These are phyloP conservation scores for Phytophthora vignae DNA, from an alignment of 352 stramenopile species.

Conservation along the genomic window DNA sequence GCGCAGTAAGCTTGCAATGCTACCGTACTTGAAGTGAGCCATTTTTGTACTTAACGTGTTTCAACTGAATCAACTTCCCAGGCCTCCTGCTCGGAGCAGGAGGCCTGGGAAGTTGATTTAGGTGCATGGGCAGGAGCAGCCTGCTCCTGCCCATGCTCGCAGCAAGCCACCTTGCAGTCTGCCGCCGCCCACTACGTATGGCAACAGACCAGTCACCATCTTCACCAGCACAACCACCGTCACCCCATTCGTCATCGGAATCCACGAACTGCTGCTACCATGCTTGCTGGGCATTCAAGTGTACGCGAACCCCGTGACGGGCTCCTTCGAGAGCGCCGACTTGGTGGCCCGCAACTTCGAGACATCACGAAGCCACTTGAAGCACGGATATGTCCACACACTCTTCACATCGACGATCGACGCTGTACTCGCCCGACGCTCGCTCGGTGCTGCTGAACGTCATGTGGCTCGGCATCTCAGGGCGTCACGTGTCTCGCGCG, in stretches of 20 bases:
- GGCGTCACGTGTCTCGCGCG: conserved; percentile 27
- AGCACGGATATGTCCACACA: conserved; percentile 6
- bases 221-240: conserved; percentile 2
- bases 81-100: too few relatives aligned
- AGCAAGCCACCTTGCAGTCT: not conserved
- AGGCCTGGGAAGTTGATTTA: too few relatives aligned
- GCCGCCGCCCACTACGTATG: conserved; percentile 11
- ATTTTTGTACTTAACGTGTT: too few relatives aligned
- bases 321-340: not conserved
- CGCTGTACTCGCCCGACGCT: conserved; percentile 6
- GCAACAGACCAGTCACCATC: conserved; percentile 1
- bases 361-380: not conserved
- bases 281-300: not conserved
- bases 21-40: too few relatives aligned
- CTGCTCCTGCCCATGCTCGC: too few relatives aligned
- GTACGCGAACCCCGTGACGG: not conserved
- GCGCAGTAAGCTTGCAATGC: too few relatives aligned
- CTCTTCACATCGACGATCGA: conserved; percentile 31
- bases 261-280: too few relatives aligned
- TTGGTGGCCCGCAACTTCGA: not conserved
- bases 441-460: conserved; percentile 12
- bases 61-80: too few relatives aligned
- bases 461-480: conserved; percentile 17
- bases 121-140: too few relatives aligned
- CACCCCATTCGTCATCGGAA: conserved; percentile 4